Conservation (phyloP, 2,329 filamentous ascomycete species). For the Colletotrichum sp. region DNA sequence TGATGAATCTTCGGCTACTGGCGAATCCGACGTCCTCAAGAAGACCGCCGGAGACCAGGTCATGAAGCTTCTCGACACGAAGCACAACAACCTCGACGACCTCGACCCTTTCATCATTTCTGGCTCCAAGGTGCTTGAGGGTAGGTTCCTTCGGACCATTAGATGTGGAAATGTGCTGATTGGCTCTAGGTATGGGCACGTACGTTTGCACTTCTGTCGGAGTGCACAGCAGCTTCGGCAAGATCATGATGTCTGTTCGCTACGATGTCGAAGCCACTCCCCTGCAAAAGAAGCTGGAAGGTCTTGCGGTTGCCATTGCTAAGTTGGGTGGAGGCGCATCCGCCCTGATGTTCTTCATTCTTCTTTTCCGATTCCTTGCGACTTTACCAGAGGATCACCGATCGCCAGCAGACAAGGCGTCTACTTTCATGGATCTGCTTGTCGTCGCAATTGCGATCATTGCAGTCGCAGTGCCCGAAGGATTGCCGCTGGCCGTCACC, state of each 20-base stretch:
- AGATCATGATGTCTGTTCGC: slow-evolving; percentile 60
- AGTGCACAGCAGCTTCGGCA: slow-evolving; percentile 57
- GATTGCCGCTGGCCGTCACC: slow-evolving; percentile 70
- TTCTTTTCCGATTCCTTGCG: slow-evolving; percentile 79
- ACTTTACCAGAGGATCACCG: slow-evolving; percentile 57
- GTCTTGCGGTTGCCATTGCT: slow-evolving; percentile 47
- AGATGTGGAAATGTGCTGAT: neutral
- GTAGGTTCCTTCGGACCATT: slow-evolving; percentile 22
- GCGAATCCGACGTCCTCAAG: slow-evolving; percentile 75
- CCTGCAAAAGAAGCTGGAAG: slow-evolving; percentile 57
- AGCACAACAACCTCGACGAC: slow-evolving; percentile 52
- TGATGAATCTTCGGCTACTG: slow-evolving; percentile 76
- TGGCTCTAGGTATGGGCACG: slow-evolving; percentile 42
- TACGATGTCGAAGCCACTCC: slow-evolving; percentile 58
- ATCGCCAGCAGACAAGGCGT: slow-evolving; percentile 59
- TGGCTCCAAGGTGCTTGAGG: slow-evolving; percentile 59
- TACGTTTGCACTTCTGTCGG: slow-evolving; percentile 62
- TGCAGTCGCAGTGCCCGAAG: slow-evolving; percentile 72
- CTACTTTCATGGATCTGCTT: slow-evolving; percentile 66
- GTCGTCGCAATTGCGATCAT: slow-evolving; percentile 71
- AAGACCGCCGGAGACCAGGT: slow-evolving; percentile 67
- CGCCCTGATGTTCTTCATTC: slow-evolving; percentile 75
- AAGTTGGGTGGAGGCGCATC: slow-evolving; percentile 68
- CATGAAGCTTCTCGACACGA: slow-evolving; percentile 45
- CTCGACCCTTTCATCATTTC: slow-evolving; percentile 71